These are phyloP conservation scores for Aureobasidium sp. DNA, from an alignment of 2,329 filamentous ascomycete species.

Conservation along the genomic window DNA sequence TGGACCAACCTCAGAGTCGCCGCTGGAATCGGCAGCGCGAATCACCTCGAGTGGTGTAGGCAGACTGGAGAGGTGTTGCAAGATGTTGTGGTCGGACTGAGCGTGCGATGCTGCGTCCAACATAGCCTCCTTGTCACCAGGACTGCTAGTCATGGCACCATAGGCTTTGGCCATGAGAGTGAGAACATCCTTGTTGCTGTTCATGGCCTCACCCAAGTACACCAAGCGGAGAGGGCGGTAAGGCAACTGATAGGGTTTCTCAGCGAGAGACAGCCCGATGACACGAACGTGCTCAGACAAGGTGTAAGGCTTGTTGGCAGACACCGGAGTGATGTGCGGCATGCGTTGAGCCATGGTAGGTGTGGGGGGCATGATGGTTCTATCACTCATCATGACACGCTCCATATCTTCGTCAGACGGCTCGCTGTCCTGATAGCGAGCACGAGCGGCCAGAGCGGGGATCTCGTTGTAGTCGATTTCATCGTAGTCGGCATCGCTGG, in stretches of 20 bases:
- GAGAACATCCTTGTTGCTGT: background rate
- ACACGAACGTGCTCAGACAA: background rate
- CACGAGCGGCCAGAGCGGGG: background rate
- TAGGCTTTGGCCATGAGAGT: background rate
- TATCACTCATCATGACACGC: constrained; percentile 6
- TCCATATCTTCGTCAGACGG: constrained; percentile 7
- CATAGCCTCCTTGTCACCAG: background rate
- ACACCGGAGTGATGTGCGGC: background rate
- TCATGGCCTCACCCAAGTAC: background rate
- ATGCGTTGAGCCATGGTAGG: constrained; percentile 5
- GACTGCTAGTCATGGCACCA: background rate
- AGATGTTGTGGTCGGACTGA: background rate
- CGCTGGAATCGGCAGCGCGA: background rate
- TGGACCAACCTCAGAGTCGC: background rate
- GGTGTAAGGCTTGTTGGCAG: background rate
- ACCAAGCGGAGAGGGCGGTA: background rate
- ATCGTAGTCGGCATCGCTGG: background rate
- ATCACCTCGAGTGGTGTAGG: background rate
- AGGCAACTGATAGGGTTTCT: background rate
- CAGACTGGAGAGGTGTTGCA: background rate
- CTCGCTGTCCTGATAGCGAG: background rate
- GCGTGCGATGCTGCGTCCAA: background rate
- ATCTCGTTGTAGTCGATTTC: constrained; percentile 10
- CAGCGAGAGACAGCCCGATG: background rate
- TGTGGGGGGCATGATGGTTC: constrained; percentile 1